phyloP scores from a whole-genome alignment of 1,284 basidiomycete species.

The Microbotryum violaceum region DNA sequence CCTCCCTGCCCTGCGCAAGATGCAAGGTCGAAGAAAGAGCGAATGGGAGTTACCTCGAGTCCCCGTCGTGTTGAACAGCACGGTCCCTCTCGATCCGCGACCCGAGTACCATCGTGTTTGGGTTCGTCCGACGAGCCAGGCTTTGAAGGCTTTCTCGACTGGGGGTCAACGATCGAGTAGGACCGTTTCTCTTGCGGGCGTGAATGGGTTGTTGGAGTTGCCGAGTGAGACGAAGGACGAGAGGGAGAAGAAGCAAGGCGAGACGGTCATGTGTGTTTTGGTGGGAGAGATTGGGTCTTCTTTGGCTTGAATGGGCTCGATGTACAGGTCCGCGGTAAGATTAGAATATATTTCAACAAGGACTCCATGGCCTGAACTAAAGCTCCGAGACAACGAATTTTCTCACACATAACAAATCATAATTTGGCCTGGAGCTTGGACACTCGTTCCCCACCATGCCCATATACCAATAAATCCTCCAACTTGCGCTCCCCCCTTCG shows the following conservation, averaged over 20 bases:
- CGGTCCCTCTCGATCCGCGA: constrained; percentile 62
- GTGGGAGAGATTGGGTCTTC: constrained; percentile 54
- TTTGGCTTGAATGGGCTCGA: background rate
- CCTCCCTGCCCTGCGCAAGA: constrained; percentile 62
- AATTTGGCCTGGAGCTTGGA: too few species aligned
- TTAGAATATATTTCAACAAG: background rate
- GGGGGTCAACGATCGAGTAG: constrained; percentile 76
- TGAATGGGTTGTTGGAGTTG: constrained; percentile 66
- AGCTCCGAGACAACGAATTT: background rate
- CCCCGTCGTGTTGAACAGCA: constrained; percentile 55
- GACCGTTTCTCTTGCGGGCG: constrained; percentile 64
- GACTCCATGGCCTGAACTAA: background rate
- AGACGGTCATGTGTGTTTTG: constrained; percentile 53
- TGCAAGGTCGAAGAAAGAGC: constrained; percentile 58
- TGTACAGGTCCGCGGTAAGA: background rate
- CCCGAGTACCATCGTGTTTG: constrained; percentile 74
- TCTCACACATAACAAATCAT: too few species aligned
- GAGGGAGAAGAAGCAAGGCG: constrained; percentile 46
- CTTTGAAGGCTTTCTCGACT: constrained; percentile 62
- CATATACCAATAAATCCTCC: too few species aligned
- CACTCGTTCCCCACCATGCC: too few species aligned
- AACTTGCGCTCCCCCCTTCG: too few species aligned
- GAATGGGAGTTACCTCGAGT: constrained; percentile 58
- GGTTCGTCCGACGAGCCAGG: constrained; percentile 47
- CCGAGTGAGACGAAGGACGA: constrained; percentile 47